phyloP scores from a whole-genome alignment of 2,329 filamentous ascomycete genomes.

The Chrysoporthe cubensis region DNA sequence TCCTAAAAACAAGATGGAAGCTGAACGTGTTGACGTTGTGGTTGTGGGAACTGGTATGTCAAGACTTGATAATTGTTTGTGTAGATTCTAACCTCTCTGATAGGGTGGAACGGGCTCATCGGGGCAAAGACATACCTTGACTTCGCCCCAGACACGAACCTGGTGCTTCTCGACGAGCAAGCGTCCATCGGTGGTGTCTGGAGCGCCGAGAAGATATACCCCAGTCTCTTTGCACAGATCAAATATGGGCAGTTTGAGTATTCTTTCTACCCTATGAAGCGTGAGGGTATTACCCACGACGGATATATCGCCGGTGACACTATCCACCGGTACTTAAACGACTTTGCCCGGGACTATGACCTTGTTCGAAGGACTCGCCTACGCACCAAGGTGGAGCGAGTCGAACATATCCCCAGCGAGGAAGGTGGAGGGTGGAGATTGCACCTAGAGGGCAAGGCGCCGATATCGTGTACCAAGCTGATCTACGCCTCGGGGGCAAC shows the following conservation, averaged over 20 bases:
- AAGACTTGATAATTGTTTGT: too few species aligned
- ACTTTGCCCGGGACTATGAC: constrained; percentile 57
- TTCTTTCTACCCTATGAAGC: constrained; percentile 40
- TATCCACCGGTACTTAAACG: constrained; percentile 59
- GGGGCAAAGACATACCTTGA: constrained; percentile 53
- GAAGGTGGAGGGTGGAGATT: too few species aligned
- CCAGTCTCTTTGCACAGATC: constrained; percentile 48
- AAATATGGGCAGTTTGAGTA: constrained; percentile 45
- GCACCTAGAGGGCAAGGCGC: too few species aligned
- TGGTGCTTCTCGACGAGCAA: constrained; percentile 48
- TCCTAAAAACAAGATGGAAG: too few species aligned
- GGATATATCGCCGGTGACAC: constrained; percentile 57
- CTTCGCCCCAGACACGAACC: constrained; percentile 43
- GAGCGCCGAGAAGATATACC: constrained; percentile 46
- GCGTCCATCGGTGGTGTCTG: constrained; percentile 47
- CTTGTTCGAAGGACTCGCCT: constrained; percentile 52
- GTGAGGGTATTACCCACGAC: constrained; percentile 21
- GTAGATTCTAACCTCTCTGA: neutral
- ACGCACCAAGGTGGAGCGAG: too few species aligned
- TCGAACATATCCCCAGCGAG: too few species aligned
- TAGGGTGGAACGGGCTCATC: constrained; percentile 43
- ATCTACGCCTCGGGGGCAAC: too few species aligned
- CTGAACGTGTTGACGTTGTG: neutral
- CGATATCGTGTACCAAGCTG: too few species aligned
- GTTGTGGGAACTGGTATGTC: too few species aligned